These are phyloP conservation scores for Candida quercuum DNA, from an alignment of 805 yeast species.

Conservation along the genomic window DNA sequence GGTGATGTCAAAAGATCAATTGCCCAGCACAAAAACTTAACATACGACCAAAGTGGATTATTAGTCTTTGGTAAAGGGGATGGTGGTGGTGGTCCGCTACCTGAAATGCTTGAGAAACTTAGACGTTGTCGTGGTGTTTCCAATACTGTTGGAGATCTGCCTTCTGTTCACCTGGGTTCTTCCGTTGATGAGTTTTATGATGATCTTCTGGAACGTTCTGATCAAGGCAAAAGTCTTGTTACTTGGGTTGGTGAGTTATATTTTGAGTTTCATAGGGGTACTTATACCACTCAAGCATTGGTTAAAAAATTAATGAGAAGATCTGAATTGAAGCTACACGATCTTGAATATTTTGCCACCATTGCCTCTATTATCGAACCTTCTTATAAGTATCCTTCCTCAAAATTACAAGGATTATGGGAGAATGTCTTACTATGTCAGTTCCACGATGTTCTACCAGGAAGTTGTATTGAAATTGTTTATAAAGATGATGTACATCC, in stretches of 20 bases:
- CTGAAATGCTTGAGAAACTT: constrained; percentile 88
- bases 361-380: constrained; percentile 51
- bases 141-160: constrained; percentile 74
- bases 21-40: constrained; percentile 76
- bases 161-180: constrained; percentile 72
- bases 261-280: constrained; percentile 94
- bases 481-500: constrained; percentile 85
- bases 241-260: constrained; percentile 93
- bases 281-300: constrained; percentile 90
- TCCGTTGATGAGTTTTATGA: constrained; percentile 76
- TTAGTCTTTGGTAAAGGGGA: constrained; percentile 91
- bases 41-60: constrained; percentile 75
- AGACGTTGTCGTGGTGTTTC: constrained; percentile 87
- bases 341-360: constrained; percentile 79
- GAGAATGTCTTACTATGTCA: constrained; percentile 85
- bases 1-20: constrained; percentile 86
- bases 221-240: constrained; percentile 64
- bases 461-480: constrained; percentile 91
- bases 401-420: constrained; percentile 71
- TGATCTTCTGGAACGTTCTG: constrained; percentile 52
- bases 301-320: constrained; percentile 77
- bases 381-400: constrained; percentile 65
- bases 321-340: constrained; percentile 74
- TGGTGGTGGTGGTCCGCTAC: constrained; percentile 98
- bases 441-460: constrained; percentile 97